Conservation (phyloP, 2,329 filamentous ascomycete genomes). For the Hirsutella thompsonii region DNA sequence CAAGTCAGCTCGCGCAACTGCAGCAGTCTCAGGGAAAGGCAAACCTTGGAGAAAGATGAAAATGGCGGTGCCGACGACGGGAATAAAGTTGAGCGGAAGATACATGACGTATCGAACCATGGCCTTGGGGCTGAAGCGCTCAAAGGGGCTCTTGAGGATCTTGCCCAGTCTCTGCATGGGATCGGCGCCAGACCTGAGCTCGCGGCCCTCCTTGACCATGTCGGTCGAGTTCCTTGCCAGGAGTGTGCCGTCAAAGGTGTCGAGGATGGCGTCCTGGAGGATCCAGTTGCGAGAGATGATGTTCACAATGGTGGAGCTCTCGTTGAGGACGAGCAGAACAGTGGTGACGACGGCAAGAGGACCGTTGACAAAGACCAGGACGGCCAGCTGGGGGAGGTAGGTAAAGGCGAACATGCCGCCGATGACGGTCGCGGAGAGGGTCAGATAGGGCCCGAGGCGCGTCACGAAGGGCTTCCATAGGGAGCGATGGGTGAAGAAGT, state of each 20-base stretch:
- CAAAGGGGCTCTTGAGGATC: slow-evolving; percentile 43
- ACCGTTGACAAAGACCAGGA: slow-evolving; percentile 76
- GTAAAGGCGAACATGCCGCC: slow-evolving; percentile 77
- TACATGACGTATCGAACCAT: slow-evolving; percentile 74
- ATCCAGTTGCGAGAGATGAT: slow-evolving; percentile 55
- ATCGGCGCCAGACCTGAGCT: slow-evolving; percentile 51
- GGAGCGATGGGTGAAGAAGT: slow-evolving; percentile 40
- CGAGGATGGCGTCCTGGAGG: slow-evolving; percentile 68
- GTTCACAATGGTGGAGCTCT: slow-evolving; percentile 46
- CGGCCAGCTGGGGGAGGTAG: slow-evolving; percentile 71
- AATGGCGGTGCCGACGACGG: slow-evolving; percentile 68
- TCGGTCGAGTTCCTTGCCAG: slow-evolving; percentile 35
- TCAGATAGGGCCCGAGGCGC: slow-evolving; percentile 46
- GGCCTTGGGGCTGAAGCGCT: slow-evolving; percentile 43
- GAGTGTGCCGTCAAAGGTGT: slow-evolving; percentile 74
- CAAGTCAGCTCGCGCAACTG: neutral
- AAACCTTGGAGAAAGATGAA: slow-evolving; percentile 68
- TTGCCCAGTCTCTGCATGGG: slow-evolving; percentile 45
- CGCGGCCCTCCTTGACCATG: slow-evolving; percentile 62
- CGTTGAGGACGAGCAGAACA: slow-evolving; percentile 51
- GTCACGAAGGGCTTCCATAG: slow-evolving; percentile 48
- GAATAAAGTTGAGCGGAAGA: slow-evolving; percentile 85
- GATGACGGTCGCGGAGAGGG: slow-evolving; percentile 60
- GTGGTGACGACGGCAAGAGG: slow-evolving; percentile 67
- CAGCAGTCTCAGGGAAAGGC: neutral